Conservation (phyloP, 768 basidiomycete species). For the Boletus rex-veris region DNA sequence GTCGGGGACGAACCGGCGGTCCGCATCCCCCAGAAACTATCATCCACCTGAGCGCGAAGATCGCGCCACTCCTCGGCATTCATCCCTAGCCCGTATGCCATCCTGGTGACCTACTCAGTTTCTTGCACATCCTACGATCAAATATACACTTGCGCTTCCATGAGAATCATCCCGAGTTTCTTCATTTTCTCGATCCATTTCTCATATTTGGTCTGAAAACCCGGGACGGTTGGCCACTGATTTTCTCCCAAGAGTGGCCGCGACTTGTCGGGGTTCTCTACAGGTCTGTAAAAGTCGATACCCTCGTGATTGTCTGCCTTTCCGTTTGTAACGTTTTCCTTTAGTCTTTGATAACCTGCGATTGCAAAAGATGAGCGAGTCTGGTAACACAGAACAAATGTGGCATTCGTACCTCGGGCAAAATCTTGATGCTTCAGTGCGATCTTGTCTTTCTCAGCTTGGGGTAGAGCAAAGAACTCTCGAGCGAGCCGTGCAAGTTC, state of each 20-base stretch:
- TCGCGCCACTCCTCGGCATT: slow-evolving; percentile 63
- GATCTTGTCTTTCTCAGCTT: slow-evolving; percentile 78
- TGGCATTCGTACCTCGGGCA: slow-evolving; percentile 59
- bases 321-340: slow-evolving; percentile 84
- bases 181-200: slow-evolving; percentile 87
- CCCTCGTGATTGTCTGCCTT: slow-evolving; percentile 85
- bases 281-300: slow-evolving; percentile 77
- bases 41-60: slow-evolving; percentile 66
- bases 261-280: slow-evolving; percentile 63
- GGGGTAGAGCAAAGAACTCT: slow-evolving; percentile 68
- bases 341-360: slow-evolving; percentile 74
- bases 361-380: neutral
- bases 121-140: neutral
- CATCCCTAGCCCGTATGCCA: slow-evolving; percentile 80
- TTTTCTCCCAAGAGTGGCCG: slow-evolving; percentile 81
- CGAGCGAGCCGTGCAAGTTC: slow-evolving; percentile 62
- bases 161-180: slow-evolving; percentile 69
- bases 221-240: slow-evolving; percentile 68
- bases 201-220: slow-evolving; percentile 64
- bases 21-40: slow-evolving; percentile 90
- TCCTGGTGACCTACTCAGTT: slow-evolving; percentile 41
- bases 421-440: slow-evolving; percentile 63
- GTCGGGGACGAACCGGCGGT: slow-evolving; percentile 54
- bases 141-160: slow-evolving; percentile 67
- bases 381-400: neutral